phyloP scores from a whole-genome alignment of 345 rosid species.

The Triadica sebifera region DNA sequence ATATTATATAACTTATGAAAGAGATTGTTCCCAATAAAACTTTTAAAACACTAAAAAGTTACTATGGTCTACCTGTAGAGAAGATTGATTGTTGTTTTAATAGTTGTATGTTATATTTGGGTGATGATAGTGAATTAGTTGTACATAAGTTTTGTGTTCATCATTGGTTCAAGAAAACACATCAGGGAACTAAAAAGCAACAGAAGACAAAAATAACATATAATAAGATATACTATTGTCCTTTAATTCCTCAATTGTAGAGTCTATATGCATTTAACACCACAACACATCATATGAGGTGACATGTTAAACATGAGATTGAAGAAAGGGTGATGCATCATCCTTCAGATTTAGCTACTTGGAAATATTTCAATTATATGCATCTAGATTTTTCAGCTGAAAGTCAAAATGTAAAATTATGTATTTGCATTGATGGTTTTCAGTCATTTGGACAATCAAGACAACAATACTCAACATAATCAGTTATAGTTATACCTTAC shows the following conservation, averaged over 20 bases:
- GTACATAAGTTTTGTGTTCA: not conserved
- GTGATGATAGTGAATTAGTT: not conserved
- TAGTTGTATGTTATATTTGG: no score
- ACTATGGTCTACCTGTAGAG: not conserved
- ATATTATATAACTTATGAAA: not conserved
- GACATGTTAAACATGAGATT: no score
- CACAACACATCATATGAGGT: not conserved
- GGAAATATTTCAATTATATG: not conserved
- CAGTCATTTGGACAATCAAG: no score
- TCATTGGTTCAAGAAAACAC: not conserved
- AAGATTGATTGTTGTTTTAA: not conserved
- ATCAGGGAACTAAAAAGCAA: not conserved
- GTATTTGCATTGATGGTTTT: no score
- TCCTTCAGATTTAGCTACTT: not conserved
- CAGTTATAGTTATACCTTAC: no score
- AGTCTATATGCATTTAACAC: not conserved
- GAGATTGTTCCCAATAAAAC: not conserved
- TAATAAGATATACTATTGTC: not conserved
- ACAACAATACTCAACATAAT: no score
- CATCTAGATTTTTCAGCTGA: no score
- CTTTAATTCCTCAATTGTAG: not conserved
- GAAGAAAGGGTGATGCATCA: not conserved
- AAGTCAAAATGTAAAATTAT: no score
- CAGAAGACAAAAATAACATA: not conserved
- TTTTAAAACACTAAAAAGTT: not conserved